Percentiles rank a stretch among this genome's conserved stretches.
phyloP scores from a whole-genome alignment of 2,329 filamentous ascomycete species.

The Talaromyces sp. region DNA sequence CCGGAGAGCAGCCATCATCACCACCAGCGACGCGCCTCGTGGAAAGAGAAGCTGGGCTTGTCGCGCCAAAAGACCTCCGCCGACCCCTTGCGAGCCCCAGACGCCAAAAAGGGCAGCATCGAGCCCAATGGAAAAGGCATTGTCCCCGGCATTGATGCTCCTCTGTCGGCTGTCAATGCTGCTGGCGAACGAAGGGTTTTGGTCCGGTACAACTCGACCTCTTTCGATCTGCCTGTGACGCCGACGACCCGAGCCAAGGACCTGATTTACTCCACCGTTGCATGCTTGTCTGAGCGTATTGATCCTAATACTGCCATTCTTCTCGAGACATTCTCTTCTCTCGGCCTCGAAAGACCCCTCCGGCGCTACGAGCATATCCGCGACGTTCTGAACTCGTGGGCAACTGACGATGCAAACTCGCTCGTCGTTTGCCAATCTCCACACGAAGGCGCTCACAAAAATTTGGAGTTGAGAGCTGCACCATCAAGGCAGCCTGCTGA shows the following conservation, averaged over 20 bases:
- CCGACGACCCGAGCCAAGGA: constrained; percentile 71
- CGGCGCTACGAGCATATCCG: constrained; percentile 81
- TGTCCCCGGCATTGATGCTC: constrained; percentile 64
- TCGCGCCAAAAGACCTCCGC: constrained; percentile 11
- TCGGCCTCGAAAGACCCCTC: constrained; percentile 76
- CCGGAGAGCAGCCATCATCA: constrained; percentile 9
- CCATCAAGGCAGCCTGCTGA: constrained; percentile 61
- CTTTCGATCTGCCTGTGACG: constrained; percentile 66
- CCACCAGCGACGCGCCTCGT: constrained; percentile 24
- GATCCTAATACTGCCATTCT: constrained; percentile 64
- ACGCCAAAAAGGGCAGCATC: constrained; percentile 12
- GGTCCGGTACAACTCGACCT: constrained; percentile 67
- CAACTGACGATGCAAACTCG: constrained; percentile 70
- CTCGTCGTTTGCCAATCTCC: constrained; percentile 63
- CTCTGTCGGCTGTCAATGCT: constrained; percentile 74
- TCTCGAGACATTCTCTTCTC: constrained; percentile 68
- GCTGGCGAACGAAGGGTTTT: constrained; percentile 70
- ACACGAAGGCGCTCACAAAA: constrained; percentile 39
- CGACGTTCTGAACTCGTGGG: constrained; percentile 91
- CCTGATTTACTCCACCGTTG: constrained; percentile 64
- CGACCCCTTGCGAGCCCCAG: constrained; percentile 1
- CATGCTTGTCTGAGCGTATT: constrained; percentile 59
- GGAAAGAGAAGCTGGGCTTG: constrained; percentile 26
- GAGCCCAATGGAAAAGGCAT: constrained; percentile 17
- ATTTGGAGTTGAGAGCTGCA: constrained; percentile 61